phyloP scores from a whole-genome alignment of 2,329 filamentous ascomycete genomes.

The Hypoxylon sp. region DNA sequence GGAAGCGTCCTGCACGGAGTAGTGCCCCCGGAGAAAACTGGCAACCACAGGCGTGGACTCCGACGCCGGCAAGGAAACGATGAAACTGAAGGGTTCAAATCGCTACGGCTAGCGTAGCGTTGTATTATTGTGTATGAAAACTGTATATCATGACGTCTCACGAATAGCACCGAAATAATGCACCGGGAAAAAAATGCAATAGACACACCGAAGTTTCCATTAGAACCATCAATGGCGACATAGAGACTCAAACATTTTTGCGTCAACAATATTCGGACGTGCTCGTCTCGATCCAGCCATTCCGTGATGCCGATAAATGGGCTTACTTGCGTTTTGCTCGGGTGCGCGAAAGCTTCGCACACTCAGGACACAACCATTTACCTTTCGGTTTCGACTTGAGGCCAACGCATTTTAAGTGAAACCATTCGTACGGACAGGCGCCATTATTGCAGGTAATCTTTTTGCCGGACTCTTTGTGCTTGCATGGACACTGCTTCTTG shows the following conservation, averaged over 20 bases:
- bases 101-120: neutral
- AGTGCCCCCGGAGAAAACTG: constrained; percentile 74
- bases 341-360: constrained; percentile 16
- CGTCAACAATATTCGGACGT: neutral
- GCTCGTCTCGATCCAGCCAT: neutral
- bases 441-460: constrained; percentile 41
- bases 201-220: constrained; percentile 16
- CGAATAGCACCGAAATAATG: constrained; percentile 17
- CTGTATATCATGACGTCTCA: constrained; percentile 38
- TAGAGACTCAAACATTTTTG: neutral
- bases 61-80: constrained; percentile 58
- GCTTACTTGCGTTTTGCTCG: constrained; percentile 18
- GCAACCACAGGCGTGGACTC: constrained; percentile 76
- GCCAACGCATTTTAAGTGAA: constrained; percentile 45
- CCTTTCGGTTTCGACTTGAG: constrained; percentile 36
- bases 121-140: constrained; percentile 36
- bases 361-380: constrained; percentile 43
- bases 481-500: constrained; percentile 38
- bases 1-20: constrained; percentile 67
- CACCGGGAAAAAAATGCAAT: constrained; percentile 19
- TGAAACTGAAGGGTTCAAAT: constrained; percentile 43
- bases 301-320: constrained; percentile 13
- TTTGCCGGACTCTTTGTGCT: constrained; percentile 26
- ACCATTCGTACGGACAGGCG: constrained; percentile 39
- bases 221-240: neutral